Evolutionary conservation across 2,329 filamentous ascomycete genomes (phyloP).

Genomic region (Fusarium sp.): DNA sequence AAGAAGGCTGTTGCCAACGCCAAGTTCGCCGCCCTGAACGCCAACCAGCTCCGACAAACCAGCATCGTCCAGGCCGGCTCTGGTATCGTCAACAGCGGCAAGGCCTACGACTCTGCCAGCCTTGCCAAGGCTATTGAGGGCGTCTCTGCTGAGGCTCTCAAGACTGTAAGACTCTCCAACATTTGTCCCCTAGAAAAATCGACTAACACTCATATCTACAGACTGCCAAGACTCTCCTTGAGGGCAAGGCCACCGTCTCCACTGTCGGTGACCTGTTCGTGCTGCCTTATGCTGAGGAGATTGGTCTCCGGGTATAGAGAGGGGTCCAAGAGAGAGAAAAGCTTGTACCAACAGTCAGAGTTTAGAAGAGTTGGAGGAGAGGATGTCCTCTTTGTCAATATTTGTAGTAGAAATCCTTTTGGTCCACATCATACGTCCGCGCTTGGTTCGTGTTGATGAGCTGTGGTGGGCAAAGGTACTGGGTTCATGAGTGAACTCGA

Average conservation of each 20-base stretch:
- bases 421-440: constrained; percentile 40
- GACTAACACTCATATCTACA: constrained; percentile 56
- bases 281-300: constrained; percentile 92
- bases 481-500: background rate
- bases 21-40: constrained; percentile 91
- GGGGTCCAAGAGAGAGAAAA: constrained; percentile 47
- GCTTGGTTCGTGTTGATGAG: constrained; percentile 12
- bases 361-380: constrained; percentile 52
- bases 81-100: constrained; percentile 82
- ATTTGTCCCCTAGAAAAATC: constrained; percentile 39
- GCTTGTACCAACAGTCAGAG: constrained; percentile 58
- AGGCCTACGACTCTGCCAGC: constrained; percentile 86
- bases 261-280: constrained; percentile 91
- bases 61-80: constrained; percentile 87
- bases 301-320: constrained; percentile 92
- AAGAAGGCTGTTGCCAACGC: constrained; percentile 92
- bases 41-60: constrained; percentile 80
- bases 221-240: constrained; percentile 89
- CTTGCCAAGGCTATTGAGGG: constrained; percentile 82
- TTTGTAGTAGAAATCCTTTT: constrained; percentile 57
- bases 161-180: constrained; percentile 73
- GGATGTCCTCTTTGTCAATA: constrained; percentile 58
- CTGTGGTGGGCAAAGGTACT: constrained; percentile 1
- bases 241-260: constrained; percentile 89
- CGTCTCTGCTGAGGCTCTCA: constrained; percentile 86